phyloP scores from a whole-genome alignment of 148 eudicot species.

The Spergularia marina region DNA sequence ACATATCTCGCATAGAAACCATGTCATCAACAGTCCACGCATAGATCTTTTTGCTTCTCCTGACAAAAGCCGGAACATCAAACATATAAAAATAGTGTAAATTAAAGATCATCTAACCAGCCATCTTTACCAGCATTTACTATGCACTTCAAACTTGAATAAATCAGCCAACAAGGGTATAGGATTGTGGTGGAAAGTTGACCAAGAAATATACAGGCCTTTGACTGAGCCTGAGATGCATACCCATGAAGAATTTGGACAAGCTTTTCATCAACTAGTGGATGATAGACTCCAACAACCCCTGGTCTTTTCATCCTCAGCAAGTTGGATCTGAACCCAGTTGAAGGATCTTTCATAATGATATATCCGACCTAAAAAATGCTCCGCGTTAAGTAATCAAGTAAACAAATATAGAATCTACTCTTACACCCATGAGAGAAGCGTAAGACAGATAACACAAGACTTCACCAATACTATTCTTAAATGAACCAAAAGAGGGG shows the following conservation, averaged over 20 bases:
- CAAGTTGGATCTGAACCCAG: constrained; percentile 59
- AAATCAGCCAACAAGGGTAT: not conserved
- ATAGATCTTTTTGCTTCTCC: constrained; percentile 82
- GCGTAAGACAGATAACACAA: not conserved
- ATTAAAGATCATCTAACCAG: not conserved
- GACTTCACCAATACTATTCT: not conserved
- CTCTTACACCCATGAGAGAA: not conserved
- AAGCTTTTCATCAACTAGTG: constrained; percentile 66
- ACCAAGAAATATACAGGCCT: not conserved
- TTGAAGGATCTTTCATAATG: constrained; percentile 64
- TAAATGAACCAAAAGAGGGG: too few relatives aligned
- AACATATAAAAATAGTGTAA: not conserved
- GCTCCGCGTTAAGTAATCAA: constrained; percentile 12
- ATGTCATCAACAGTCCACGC: constrained; percentile 96
- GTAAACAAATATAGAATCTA: not conserved
- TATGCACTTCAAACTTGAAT: not conserved
- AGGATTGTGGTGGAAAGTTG: not conserved
- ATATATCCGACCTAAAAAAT: constrained; percentile 84
- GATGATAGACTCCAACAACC: constrained; percentile 83
- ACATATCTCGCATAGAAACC: constrained; percentile 65
- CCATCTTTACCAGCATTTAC: not conserved
- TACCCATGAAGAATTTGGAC: constrained; percentile 71
- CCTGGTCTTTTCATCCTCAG: constrained; percentile 72
- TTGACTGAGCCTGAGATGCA: not conserved
- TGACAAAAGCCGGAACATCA: constrained; percentile 27